A percentile compares a stretch with the other conserved stretches of the same genome.
Conservation (phyloP, 108 stramenopile genomes). For the Nitzschia palea region DNA sequence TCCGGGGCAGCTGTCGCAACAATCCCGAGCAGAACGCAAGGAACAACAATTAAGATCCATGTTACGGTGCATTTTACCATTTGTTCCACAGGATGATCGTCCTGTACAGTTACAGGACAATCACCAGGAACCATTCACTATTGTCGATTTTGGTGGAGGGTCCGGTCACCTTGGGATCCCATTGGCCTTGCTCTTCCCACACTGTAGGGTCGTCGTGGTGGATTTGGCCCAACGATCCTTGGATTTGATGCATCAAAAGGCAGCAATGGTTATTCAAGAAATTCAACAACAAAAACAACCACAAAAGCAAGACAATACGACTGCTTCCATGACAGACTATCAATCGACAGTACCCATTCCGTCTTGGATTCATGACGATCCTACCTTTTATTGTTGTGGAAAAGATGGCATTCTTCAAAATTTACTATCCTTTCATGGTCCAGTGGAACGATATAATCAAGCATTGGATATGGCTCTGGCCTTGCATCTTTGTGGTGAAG, state of each 20-base stretch:
- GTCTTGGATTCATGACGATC: constrained; percentile 1
- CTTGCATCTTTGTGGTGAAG: constrained; percentile 78
- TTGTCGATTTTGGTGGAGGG: constrained; percentile 82
- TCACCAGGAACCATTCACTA: constrained; percentile 46
- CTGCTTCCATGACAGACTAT: neutral
- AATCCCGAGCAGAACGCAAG: constrained; percentile 56
- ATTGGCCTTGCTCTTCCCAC: constrained; percentile 61
- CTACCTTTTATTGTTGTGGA: neutral
- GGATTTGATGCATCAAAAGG: constrained; percentile 55
- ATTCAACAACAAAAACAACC: neutral
- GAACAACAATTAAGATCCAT: constrained; percentile 63
- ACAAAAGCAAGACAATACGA: neutral
- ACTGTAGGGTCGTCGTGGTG: constrained; percentile 60
- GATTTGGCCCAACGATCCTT: constrained; percentile 63
- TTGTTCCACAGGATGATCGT: constrained; percentile 32
- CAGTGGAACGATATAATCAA: constrained; percentile 47
- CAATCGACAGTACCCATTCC: neutral
- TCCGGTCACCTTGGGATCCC: constrained; percentile 70
- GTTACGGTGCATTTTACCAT: constrained; percentile 63
- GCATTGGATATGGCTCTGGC: constrained; percentile 65
- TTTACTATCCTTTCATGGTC: constrained; percentile 56
- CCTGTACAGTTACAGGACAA: too few species aligned
- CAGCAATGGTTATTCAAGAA: constrained; percentile 25
- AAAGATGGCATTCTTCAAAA: constrained; percentile 41
- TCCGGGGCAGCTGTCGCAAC: constrained; percentile 39